Percentiles rank a stretch among this genome's conserved stretches.
Conservation (phyloP, 345 rosid species). For the Salix koriyanagi region DNA sequence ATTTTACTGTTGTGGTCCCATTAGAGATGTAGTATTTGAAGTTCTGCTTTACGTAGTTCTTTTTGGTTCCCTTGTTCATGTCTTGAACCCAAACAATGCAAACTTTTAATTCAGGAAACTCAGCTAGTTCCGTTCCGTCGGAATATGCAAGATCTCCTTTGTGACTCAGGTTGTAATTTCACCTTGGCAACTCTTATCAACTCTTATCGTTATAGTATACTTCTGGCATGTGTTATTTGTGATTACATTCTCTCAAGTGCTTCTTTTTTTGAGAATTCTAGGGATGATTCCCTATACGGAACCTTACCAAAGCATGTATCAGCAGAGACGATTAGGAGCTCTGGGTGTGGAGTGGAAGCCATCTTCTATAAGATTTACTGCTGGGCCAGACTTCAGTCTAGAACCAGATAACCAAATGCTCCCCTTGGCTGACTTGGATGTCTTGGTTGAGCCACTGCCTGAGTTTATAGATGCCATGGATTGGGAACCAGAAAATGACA, state of each 20-base stretch:
- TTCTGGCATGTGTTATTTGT: constrained; percentile 9
- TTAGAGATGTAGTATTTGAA: not conserved
- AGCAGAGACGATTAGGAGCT: constrained; percentile 85
- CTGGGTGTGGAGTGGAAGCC: constrained; percentile 91
- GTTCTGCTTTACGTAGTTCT: not conserved
- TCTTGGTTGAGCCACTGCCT: constrained; percentile 74
- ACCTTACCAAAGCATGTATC: constrained; percentile 96
- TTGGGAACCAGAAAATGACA: constrained; percentile 85
- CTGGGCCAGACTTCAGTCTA: constrained; percentile 85
- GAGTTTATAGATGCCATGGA: constrained; percentile 79
- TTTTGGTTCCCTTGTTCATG: not conserved
- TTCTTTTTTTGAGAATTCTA: constrained; percentile 33
- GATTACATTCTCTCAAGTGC: constrained; percentile 15
- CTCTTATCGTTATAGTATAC: not conserved
- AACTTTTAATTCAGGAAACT: constrained; percentile 68
- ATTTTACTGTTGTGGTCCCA: not conserved
- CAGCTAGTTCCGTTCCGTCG: constrained; percentile 81
- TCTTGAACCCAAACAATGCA: constrained; percentile 3
- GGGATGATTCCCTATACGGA: constrained; percentile 94
- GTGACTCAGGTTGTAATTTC: constrained; percentile 76
- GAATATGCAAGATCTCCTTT: constrained; percentile 96
- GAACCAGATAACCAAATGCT: constrained; percentile 79
- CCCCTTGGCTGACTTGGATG: constrained; percentile 84
- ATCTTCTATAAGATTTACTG: constrained; percentile 60
- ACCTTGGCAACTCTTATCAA: not conserved